Conservation (phyloP, 139 green algal species). For the Diplosphaera chodatii region DNA sequence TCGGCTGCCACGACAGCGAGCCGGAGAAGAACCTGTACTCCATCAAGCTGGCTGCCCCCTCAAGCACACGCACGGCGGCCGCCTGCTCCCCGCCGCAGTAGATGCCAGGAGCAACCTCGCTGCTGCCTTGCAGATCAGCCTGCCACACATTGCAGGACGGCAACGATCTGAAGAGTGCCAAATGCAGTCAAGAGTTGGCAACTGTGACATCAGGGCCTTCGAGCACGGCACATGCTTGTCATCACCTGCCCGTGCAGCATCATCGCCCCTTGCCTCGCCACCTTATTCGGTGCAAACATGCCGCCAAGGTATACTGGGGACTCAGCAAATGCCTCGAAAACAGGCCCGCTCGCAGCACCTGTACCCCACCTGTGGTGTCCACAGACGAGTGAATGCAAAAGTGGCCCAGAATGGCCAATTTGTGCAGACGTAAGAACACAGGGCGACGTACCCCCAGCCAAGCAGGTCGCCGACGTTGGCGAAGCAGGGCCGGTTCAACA, state of each 20-base stretch:
- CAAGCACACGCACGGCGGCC: slow-evolving; percentile 20
- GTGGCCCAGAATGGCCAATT: too few relatives aligned
- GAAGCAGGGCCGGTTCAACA: slow-evolving; percentile 55
- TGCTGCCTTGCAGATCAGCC: background rate
- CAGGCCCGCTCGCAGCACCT: background rate
- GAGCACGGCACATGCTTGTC: too few relatives aligned
- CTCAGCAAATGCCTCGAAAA: background rate
- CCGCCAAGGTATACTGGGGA: background rate
- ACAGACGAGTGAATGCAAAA: slow-evolving; percentile 25
- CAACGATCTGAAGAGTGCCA: too few relatives aligned
- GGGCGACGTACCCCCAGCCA: too few relatives aligned
- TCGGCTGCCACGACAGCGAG: slow-evolving; percentile 34
- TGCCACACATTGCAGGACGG: background rate
- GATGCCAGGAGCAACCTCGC: slow-evolving; percentile 22
- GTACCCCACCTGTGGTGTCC: background rate
- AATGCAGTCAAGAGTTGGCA: too few relatives aligned
- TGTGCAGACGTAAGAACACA: too few relatives aligned
- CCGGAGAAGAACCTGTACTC: slow-evolving; percentile 63
- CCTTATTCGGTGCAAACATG: background rate
- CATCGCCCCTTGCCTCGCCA: background rate
- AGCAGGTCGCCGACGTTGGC: slow-evolving; percentile 27
- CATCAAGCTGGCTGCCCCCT: slow-evolving; percentile 10
- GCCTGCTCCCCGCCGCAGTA: slow-evolving; percentile 30
- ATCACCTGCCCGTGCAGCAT: slow-evolving; percentile 3
- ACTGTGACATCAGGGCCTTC: too few relatives aligned